phyloP scores from a whole-genome alignment of 2,329 filamentous ascomycete species.

The Lecanicillium sp. region DNA sequence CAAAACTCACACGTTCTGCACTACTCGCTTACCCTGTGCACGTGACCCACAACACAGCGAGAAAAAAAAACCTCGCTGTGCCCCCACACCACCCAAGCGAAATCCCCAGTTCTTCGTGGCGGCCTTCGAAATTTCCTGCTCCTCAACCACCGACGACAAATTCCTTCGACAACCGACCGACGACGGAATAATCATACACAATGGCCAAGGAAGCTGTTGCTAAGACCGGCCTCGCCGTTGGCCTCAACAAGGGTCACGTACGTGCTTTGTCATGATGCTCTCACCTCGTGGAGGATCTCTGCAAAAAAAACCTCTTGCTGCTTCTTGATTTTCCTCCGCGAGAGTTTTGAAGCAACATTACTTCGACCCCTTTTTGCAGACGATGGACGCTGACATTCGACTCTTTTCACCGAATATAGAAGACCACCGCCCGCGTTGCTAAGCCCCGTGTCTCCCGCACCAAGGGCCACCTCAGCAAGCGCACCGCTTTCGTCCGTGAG shows the following conservation, averaged over 20 bases:
- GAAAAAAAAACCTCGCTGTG: slow-evolving; percentile 2
- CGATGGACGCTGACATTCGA: slow-evolving; percentile 57
- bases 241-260: slow-evolving; percentile 61
- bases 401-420: slow-evolving; percentile 48
- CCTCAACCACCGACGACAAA: slow-evolving; percentile 24
- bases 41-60: slow-evolving; percentile 25
- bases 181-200: slow-evolving; percentile 24
- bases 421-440: slow-evolving; percentile 72
- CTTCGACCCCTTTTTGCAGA: slow-evolving; percentile 35
- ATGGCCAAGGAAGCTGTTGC: slow-evolving; percentile 57
- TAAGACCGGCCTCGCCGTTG: slow-evolving; percentile 54
- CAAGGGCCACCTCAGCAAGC: slow-evolving; percentile 96
- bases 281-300: slow-evolving; percentile 73
- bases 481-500: slow-evolving; percentile 93
- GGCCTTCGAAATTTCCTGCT: slow-evolving; percentile 7
- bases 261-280: slow-evolving; percentile 44
- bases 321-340: slow-evolving; percentile 18
- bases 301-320: slow-evolving; percentile 25
- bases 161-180: slow-evolving; percentile 21
- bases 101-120: too few relatives aligned
- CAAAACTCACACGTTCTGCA: too few relatives aligned
- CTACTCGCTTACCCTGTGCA: slow-evolving; percentile 21
- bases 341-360: slow-evolving; percentile 20
- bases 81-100: slow-evolving; percentile 13
- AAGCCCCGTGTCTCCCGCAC: slow-evolving; percentile 76